Evolutionary conservation across 805 yeast species (phyloP), one percentile per base, ranked within the genome.

Genomic region (Hanseniaspora valbyensis): DNA sequence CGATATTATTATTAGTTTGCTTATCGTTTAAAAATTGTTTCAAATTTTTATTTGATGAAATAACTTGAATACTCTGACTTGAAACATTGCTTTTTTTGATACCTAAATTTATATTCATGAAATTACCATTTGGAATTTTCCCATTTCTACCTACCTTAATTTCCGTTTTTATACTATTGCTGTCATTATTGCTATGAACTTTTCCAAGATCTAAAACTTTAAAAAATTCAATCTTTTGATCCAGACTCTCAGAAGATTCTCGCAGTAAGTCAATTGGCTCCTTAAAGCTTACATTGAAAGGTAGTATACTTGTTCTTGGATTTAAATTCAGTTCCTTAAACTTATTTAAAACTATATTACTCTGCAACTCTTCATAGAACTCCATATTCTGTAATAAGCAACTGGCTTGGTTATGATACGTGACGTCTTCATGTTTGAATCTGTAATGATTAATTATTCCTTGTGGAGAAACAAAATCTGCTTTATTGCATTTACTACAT

Each of bases 361-460:
- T 59, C 29, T 69, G 66, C 3, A 67, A 57, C 12, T 4, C 3
- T 0, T 80, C 80, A 32, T 75, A 72, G 32, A 73, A 71, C 52
- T 75, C 81, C 56, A 80, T 86, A 56, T 80, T 80, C 21, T 70
- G 70, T 54, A 79, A 63, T 0, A 89, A 87, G 1, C 92, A 89
- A 13, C 81, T 74, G 54, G 81, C 87, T 58, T 83, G 90, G 8
- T 82, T 76, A 5, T 80, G 73, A 55, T 75, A 83, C 52, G 80
- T 85, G 50, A 74, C 76, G n/a, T 76, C 67, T 22, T 25, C 29
- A 61, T 84, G 94, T 8, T 88, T 83, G 24, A 81, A 72, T 53
- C 92, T 69, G 49, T 82, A 76, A 62, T 84, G 94, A 61, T 83
- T 84, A 33, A 83, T 71, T 56, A 84, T 82, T 14, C 92, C 92